Conservation (phyloP, 768 basidiomycete genomes). For the Botryobasidium botryosum region DNA sequence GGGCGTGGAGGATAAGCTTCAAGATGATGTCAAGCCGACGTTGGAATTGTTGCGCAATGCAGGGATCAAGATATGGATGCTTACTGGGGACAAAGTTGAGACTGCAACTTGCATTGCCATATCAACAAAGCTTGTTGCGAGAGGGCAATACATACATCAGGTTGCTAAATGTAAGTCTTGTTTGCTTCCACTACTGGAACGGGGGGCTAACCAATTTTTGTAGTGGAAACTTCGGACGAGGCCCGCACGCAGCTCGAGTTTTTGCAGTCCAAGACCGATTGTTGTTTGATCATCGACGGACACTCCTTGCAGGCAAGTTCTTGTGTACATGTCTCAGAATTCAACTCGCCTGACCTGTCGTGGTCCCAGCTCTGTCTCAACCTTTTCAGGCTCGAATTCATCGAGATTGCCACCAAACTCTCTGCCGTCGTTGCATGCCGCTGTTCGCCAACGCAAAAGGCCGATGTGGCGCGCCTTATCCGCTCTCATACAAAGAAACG, state of each 20-base stretch:
- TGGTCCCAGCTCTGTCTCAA: constrained; percentile 70
- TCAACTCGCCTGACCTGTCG: background rate
- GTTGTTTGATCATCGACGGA: constrained; percentile 95
- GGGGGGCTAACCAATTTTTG: background rate
- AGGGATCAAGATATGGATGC: constrained; percentile 99
- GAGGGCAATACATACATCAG: constrained; percentile 96
- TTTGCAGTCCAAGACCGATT: constrained; percentile 84
- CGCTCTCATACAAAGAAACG: constrained; percentile 81
- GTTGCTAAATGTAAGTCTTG: constrained; percentile 75
- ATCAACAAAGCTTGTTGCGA: constrained; percentile 85
- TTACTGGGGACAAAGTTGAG: constrained; percentile 98
- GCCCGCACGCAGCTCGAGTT: constrained; percentile 83
- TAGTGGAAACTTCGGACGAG: constrained; percentile 75
- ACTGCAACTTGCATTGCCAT: constrained; percentile 97
- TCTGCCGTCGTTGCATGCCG: constrained; percentile 95
- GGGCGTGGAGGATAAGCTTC: constrained; percentile 97
- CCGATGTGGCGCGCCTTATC: constrained; percentile 89
- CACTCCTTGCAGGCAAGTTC: constrained; percentile 72
- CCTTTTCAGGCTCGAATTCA: constrained; percentile 83
- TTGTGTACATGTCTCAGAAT: too few relatives aligned
- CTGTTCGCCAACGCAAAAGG: constrained; percentile 97
- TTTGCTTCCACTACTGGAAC: constrained; percentile 6
- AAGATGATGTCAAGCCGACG: constrained; percentile 91
- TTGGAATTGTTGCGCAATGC: constrained; percentile 87
- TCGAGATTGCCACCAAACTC: constrained; percentile 88